These are phyloP conservation scores for Podila verticillata DNA, from an alignment of 192 early-diverging fungal genomes.

Conservation along the genomic window DNA sequence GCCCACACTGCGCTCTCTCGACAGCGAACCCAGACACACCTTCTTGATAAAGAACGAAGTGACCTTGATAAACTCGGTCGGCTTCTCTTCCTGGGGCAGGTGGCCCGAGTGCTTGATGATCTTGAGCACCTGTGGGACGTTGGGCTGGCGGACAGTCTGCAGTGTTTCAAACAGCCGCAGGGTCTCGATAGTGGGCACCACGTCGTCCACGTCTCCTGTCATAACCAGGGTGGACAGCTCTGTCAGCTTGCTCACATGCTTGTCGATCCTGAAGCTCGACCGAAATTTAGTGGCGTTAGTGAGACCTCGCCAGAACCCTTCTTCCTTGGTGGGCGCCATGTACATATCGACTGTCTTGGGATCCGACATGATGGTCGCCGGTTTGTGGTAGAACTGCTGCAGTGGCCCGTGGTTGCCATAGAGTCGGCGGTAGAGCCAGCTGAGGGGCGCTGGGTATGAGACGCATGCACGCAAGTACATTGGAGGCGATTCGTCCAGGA, in stretches of 20 bases:
- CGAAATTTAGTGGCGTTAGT: constrained; percentile 17
- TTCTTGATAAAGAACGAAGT: constrained; percentile 33
- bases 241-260: constrained; percentile 21
- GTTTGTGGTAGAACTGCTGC: constrained; percentile 36
- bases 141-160: constrained; percentile 13
- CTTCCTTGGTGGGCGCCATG: constrained; percentile 13
- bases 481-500: constrained; percentile 17
- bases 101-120: constrained; percentile 43
- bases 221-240: constrained; percentile 37
- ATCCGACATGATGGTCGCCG: constrained; percentile 24
- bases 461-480: constrained; percentile 26
- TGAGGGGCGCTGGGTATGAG: constrained; percentile 26
- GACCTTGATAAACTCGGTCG: constrained; percentile 30
- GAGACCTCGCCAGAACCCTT: constrained; percentile 41
- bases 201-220: constrained; percentile 38
- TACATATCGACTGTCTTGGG: constrained; percentile 28
- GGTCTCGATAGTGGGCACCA: constrained; percentile 37
- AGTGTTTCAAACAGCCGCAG: constrained; percentile 29
- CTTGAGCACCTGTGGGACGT: constrained; percentile 33
- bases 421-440: constrained; percentile 27
- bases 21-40: constrained; percentile 29
- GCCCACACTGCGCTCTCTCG: constrained; percentile 19
- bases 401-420: constrained; percentile 34
- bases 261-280: constrained; percentile 15
- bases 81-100: constrained; percentile 35